These are phyloP conservation scores for Aotearoamyces nothofagi DNA, from an alignment of 2,329 filamentous ascomycete species.

Conservation along the genomic window DNA sequence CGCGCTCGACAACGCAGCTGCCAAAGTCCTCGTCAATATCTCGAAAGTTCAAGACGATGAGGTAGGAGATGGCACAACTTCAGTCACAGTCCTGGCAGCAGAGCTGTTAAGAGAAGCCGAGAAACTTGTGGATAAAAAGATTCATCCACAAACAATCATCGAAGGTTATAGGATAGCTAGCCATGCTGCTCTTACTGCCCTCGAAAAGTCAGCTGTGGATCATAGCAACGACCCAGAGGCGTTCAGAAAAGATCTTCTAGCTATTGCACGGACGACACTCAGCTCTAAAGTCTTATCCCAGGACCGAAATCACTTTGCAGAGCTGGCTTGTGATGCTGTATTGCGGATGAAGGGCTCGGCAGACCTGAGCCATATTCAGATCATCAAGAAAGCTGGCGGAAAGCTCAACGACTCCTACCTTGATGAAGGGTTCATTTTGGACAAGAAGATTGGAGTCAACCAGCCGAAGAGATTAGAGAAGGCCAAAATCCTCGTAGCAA, in stretches of 20 bases:
- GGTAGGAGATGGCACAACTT: constrained; percentile 94
- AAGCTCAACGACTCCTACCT: constrained; percentile 97
- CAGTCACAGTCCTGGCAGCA: constrained; percentile 88
- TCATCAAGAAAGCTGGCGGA: constrained; percentile 98
- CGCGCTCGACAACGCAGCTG: constrained; percentile 93
- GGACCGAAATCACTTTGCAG: constrained; percentile 82
- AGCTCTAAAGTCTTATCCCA: constrained; percentile 95
- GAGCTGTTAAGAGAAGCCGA: constrained; percentile 93
- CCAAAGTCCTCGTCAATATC: constrained; percentile 97
- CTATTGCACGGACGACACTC: constrained; percentile 87
- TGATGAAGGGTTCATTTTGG: constrained; percentile 94
- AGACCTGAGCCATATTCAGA: constrained; percentile 94
- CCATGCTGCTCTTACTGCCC: constrained; percentile 67
- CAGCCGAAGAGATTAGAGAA: constrained; percentile 96
- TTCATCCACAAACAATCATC: constrained; percentile 98
- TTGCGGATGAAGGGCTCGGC: constrained; percentile 78
- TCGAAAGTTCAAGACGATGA: constrained; percentile 99
- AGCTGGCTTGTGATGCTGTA: constrained; percentile 81
- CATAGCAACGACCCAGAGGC: constrained; percentile 70
- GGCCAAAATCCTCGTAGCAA: constrained; percentile 93
- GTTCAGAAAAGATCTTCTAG: constrained; percentile 78
- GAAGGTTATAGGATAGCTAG: constrained; percentile 98
- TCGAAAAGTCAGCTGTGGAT: constrained; percentile 76
- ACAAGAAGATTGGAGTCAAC: constrained; percentile 98
- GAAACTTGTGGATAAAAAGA: constrained; percentile 94